Evolutionary conservation across 805 yeast species (phyloP), one percentile per base, ranked within the genome.

Genomic region (Ogataea methanolica): DNA sequence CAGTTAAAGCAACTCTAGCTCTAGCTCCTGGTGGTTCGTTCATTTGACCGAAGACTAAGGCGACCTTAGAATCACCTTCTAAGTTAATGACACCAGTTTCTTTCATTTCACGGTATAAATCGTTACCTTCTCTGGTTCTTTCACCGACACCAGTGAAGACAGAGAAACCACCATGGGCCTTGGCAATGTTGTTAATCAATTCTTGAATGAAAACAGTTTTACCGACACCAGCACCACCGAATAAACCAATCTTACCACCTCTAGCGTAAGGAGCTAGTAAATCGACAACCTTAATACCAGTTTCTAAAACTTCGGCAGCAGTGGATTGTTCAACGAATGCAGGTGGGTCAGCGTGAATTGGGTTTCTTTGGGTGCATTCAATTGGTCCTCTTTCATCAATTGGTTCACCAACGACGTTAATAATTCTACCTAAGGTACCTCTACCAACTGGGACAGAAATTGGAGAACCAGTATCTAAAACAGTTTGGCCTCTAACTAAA

Each of bases 221-320:
- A 80, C 99, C 99, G 88, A 92, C 99, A 92, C 99, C 99, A 76
- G 99, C 99, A 92, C 99, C 99, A 82, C 99, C 99, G 87, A 92
- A 92, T 71, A 92, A 85, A 85, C 99, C 99, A 89, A 92, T 92
- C 85, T 92, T 92, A 88, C 99, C 99, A 88, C 99, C 99, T 88
- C 97, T 90, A 72, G 99, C 98, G 82, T 92, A 92, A 65, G 99
- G 99, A 65, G 99, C 99, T 63, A 92, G 83, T 71, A 92, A 82
- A 74, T 92, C 99, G 79, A 92, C 99, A 75, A 92, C 99, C 84
- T 92, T 92, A 74, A 92, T 92, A 89, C 99, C 97, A 60, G 99
- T 92, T 81, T 91, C 99, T 71, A 94, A 84, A 67, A 94, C 91
- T 83, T 94, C 98, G 59, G 99, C 98, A 62, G 83, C 76, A 66